phyloP scores from a whole-genome alignment of 768 basidiomycete species.

The Hericium rajendrae region DNA sequence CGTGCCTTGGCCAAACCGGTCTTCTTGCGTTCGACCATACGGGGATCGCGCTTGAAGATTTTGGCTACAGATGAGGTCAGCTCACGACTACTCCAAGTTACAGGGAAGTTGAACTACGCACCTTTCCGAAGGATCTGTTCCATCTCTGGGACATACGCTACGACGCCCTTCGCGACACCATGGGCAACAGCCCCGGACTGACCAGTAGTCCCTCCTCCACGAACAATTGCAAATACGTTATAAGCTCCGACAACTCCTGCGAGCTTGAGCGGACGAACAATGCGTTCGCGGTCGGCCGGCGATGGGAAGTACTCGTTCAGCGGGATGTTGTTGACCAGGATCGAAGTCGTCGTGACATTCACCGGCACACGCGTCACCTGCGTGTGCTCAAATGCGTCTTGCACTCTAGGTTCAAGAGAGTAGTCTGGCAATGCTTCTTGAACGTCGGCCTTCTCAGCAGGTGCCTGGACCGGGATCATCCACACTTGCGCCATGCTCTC shows the following conservation, averaged over 20 bases:
- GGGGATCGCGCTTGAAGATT: constrained; percentile 81
- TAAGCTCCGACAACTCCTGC: constrained; percentile 79
- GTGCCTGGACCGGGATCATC: constrained; percentile 59
- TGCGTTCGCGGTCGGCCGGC: constrained; percentile 66
- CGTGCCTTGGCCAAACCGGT: constrained; percentile 87
- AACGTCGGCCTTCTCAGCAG: too few relatives aligned
- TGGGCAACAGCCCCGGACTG: constrained; percentile 84
- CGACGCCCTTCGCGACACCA: constrained; percentile 67
- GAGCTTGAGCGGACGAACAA: constrained; percentile 77
- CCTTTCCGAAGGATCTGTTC: constrained; percentile 63
- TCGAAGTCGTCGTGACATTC: constrained; percentile 43
- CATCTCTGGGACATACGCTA: constrained; percentile 59
- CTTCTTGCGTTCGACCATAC: constrained; percentile 99
- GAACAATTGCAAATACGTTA: constrained; percentile 50
- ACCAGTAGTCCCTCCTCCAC: constrained; percentile 86
- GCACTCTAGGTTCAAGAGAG: constrained; percentile 2
- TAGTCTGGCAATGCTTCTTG: neutral
- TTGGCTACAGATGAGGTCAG: constrained; percentile 44
- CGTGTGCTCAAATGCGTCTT: constrained; percentile 7
- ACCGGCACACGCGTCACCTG: constrained; percentile 11
- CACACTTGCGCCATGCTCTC: constrained; percentile 87
- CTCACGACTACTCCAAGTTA: constrained; percentile 1
- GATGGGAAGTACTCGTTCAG: constrained; percentile 71
- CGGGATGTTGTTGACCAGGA: constrained; percentile 82
- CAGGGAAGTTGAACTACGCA: constrained; percentile 24